phyloP scores from a whole-genome alignment of 768 basidiomycete species.

The Dendrothele bispora region DNA sequence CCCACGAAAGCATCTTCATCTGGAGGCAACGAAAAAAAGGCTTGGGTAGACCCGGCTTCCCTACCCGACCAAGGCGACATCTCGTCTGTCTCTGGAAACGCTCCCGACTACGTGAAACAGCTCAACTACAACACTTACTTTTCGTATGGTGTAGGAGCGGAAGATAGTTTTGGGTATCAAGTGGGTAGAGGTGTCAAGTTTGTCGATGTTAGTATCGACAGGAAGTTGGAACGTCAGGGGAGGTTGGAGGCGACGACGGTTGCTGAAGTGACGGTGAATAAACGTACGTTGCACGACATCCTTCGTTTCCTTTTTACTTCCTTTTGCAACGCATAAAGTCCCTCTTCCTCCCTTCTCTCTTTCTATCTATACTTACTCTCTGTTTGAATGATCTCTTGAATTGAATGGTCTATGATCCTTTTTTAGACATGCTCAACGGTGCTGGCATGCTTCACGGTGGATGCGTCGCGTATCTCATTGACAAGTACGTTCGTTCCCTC shows the following conservation, averaged over 20 bases:
- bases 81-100: slow-evolving; percentile 62
- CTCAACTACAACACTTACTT: slow-evolving; percentile 67
- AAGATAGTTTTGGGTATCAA: slow-evolving; percentile 59
- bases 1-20: too few species aligned
- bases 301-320: neutral
- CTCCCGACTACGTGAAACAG: slow-evolving; percentile 61
- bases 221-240: slow-evolving; percentile 46
- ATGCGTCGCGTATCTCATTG: slow-evolving; percentile 70
- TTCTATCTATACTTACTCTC: neutral
- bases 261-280: slow-evolving; percentile 62
- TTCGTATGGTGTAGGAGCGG: slow-evolving; percentile 68
- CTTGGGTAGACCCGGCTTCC: slow-evolving; percentile 66
- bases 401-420: neutral
- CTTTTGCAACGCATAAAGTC: slow-evolving; percentile 8
- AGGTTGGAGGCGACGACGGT: slow-evolving; percentile 60
- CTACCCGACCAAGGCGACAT: slow-evolving; percentile 61
- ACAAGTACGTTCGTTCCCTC: slow-evolving; percentile 50
- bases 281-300: slow-evolving; percentile 42
- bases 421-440: slow-evolving; percentile 70
- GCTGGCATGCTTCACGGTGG: slow-evolving; percentile 79
- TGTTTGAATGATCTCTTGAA: neutral
- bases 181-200: slow-evolving; percentile 63
- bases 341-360: neutral
- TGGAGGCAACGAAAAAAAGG: slow-evolving; percentile 28
- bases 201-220: slow-evolving; percentile 54